Evolutionary conservation across 2,329 filamentous ascomycete species (phyloP).

Genomic region (Curvularia sp.): DNA sequence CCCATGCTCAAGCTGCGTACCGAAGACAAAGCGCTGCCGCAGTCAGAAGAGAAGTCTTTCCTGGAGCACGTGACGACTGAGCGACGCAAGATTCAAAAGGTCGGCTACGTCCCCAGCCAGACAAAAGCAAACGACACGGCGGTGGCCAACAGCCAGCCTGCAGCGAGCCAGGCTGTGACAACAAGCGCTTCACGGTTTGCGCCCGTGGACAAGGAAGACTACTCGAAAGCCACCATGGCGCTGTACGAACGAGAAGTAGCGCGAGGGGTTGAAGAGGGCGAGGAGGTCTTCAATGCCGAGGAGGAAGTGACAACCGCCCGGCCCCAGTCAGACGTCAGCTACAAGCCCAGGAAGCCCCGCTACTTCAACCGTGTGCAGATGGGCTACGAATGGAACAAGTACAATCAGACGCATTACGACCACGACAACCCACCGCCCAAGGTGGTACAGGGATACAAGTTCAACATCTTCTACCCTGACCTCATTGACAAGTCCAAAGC

Average conservation of each 20-base stretch:
- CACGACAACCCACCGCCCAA: slow-evolving; percentile 97
- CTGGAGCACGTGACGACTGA: slow-evolving; percentile 64
- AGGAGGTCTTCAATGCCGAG: slow-evolving; percentile 93
- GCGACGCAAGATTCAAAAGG: slow-evolving; percentile 66
- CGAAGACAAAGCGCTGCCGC: slow-evolving; percentile 68
- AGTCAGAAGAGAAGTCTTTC: slow-evolving; percentile 65
- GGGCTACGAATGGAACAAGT: slow-evolving; percentile 99
- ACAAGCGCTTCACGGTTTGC: slow-evolving; percentile 73
- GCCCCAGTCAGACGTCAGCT: slow-evolving; percentile 82
- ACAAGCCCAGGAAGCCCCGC: slow-evolving; percentile 86
- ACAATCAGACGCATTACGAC: slow-evolving; percentile 99
- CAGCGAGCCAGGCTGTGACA: slow-evolving; percentile 54
- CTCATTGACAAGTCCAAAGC: slow-evolving; percentile 94
- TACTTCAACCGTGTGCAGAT: slow-evolving; percentile 99
- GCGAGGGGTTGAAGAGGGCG: slow-evolving; percentile 87
- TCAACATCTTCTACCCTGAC: slow-evolving; percentile 99
- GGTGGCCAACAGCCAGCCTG: slow-evolving; percentile 36
- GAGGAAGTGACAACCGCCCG: slow-evolving; percentile 73
- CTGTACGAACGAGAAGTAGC: slow-evolving; percentile 93
- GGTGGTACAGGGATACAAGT: slow-evolving; percentile 98
- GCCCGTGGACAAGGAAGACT: slow-evolving; percentile 73
- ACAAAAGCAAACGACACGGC: slow-evolving; percentile 49
- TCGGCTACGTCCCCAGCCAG: slow-evolving; percentile 71
- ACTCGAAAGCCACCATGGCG: slow-evolving; percentile 84
- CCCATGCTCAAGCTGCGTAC: slow-evolving; percentile 68